Evolutionary conservation across 441 rosid species (phyloP), one percentile per base, ranked within the genome.

Genomic region (Adansonia grandidieri): DNA sequence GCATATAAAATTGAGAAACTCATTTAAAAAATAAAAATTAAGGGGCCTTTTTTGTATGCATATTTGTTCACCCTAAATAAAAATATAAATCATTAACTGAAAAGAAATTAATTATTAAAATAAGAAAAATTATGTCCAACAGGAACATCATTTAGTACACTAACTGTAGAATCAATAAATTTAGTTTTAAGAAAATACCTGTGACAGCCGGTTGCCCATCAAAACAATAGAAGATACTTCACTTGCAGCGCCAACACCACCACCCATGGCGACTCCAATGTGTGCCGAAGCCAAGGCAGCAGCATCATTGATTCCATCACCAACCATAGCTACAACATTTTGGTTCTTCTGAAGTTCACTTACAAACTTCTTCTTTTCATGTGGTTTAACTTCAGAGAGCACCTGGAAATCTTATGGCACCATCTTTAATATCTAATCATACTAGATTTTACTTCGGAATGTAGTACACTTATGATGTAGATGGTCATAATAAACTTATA

Each of bases 301-400:
- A 75, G 98, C 99, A 88, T 94, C 99, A 77, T 96, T 96, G 80
- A 96, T 94, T 72, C 99, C 98, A 85, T 96, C 99, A 22, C 98
- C 99, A 77, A 96, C 95, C 99, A 96, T 96, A 50, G 98, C 98
- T 76, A 94, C 97, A 56, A 87, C 73, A 42, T 89, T 91, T 74
- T 87, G 84, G 74, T 86, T 88, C 79, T 82, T 86, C 88, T 94
- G 98, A 78, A 96, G 96, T 78, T 87, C 88, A 73, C 61, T 85
- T 79, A 96, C 85, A 82, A 96, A 96, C 57, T 83, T 87, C 83
- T 86, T 91, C 81, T 94, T 96, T 83, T 88, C 93, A 79, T 84
- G 86, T 66, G 99, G 98, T 88, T 94, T 94, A 71, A 92, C 94
- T 83, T 90, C 96, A 79, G 97, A 85, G 58, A 90, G 79, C 68